Evolutionary conservation across 225 moss, liverwort and hornwort species (phyloP), one percentile per base, ranked within the genome.

Genomic region (Antitrichia curtipendula): DNA sequence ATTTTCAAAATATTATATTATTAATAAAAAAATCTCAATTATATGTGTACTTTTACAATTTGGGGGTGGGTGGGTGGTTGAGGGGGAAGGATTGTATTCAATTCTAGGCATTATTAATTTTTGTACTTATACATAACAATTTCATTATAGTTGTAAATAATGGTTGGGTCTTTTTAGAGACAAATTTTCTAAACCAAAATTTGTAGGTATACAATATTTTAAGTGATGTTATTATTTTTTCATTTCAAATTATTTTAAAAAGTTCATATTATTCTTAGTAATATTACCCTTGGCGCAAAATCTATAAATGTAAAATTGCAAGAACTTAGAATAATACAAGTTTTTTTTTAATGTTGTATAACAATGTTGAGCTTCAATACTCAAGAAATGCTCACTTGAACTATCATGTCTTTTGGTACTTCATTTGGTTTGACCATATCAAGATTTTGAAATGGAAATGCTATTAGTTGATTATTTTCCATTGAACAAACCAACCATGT

Each of bases 381-480:
- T 10, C 2, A 25, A 63, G 18, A 40, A 66, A 59, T 53, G 4
- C 77, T 86, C 16, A 98, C 98, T 92, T 95, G 95, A 38, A 92
- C 87, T 41, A 92, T 88, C 65, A 96, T 88, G 36, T 98, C 98
- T 91, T 86, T 97, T 52, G 98, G 98, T 72, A 97, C 90, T 92
- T 98, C 97, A 63, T 96, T 91, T 15, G 89, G 52, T 91, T 95
- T 96, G 38, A 96, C 96, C 87, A 98, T 95, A 64, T 97, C 97
- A 40, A 96, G 89, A 82, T 95, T 98, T 92, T 96, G 97, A 60
- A 98, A 97, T 19, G 92, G 92, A 77, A 98, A 92, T 56, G 91
- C 85, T 50, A 98, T 76, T 7, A 98, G 38, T 28, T 95, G 96
- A 88, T 93, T 91, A 38, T 91, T 97, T 78, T 98, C 97, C 92